Evolutionary conservation across 345 rosid species (phyloP), one percentile per base, ranked within the genome.

Genomic region (Arabidopsis thaliana): DNA sequence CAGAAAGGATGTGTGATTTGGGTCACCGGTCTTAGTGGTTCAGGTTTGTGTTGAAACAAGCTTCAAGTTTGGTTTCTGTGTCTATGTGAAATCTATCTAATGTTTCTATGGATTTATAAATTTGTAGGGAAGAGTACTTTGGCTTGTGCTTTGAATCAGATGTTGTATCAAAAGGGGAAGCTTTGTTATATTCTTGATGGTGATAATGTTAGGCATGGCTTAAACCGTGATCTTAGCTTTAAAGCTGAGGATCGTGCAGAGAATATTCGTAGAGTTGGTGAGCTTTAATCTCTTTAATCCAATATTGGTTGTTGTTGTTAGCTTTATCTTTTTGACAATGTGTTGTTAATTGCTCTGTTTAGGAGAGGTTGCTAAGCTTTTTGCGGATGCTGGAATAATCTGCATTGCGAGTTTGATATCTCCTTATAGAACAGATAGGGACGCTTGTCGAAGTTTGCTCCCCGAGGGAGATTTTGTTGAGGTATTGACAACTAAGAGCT

Each of bases 361-460:
- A 88, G 96, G 91, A 8, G 96, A 91, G 84, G 93, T 86, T 12
- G 97, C 93, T 36, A 91, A 86, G 83, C 92, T 91, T 59, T 91
- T 88, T 77, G 89, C 92, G 16, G 92, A 91, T 84, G 85, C 97
- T 36, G 91, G 94, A 71, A 72, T 91, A 50, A 88, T 91, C 63
- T 91, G 94, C 87, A 82, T 91, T 82, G 94, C 90, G 8, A 84
- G 94, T 72, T 65, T 91, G 25, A 91, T 88, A 67, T 91, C 97
- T 76, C 97, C 97, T 8, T 91, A 89, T 37, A 81, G 89, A 80
- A 82, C 63, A 81, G 95, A 91, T 41, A 80, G 95, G 56, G 90
- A 87, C 61, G 74, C 82, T 13, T 86, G 95, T 69, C 90, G 95
- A 69, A 79, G 76, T 33, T 71, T 87, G 53, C 78, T 91, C 49